Conservation (phyloP, 495 filamentous ascomycete genomes). For the Echria macrotheca region DNA sequence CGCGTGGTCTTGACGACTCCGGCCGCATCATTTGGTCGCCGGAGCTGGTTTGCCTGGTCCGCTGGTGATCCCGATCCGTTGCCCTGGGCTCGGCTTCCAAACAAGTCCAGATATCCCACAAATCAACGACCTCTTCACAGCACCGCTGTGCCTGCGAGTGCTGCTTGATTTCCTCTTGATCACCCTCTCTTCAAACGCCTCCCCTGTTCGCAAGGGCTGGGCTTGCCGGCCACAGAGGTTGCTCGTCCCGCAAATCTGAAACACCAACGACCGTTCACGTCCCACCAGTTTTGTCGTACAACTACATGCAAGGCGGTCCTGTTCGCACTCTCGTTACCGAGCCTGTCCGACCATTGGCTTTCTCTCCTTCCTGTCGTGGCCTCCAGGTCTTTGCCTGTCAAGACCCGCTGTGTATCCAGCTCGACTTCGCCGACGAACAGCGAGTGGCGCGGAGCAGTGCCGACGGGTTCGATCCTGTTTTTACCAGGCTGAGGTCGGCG, state of each 20-base stretch:
- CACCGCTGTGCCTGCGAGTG: constrained; percentile 17
- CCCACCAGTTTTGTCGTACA: constrained; percentile 19
- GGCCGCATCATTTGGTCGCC: too few relatives aligned
- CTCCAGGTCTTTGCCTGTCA: too few relatives aligned
- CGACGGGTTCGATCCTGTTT: not conserved
- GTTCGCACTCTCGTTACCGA: constrained; percentile 5
- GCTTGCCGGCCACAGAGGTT: constrained; percentile 10
- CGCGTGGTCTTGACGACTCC: constrained; percentile 24
- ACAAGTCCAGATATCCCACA: constrained; percentile 9
- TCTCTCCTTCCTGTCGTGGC: too few relatives aligned
- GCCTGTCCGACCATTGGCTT: not conserved
- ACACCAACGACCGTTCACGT: constrained; percentile 19
- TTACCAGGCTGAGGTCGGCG: constrained; percentile 8
- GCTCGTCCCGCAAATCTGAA: constrained; percentile 32
- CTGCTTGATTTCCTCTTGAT: constrained; percentile 40
- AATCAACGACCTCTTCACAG: constrained; percentile 9
- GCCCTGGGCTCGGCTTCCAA: constrained; percentile 11
- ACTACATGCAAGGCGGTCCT: constrained; percentile 15
- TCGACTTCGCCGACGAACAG: too few relatives aligned
- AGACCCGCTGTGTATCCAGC: too few relatives aligned
- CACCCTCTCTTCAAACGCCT: constrained; percentile 28
- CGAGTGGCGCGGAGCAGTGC: too few relatives aligned
- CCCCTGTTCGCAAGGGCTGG: constrained; percentile 9
- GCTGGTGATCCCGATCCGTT: constrained; percentile 14
- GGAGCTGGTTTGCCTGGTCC: too few relatives aligned